Base-by-base conservation (phyloP, 441 rosid species). In the Gossypium schwendimanii region DNA sequence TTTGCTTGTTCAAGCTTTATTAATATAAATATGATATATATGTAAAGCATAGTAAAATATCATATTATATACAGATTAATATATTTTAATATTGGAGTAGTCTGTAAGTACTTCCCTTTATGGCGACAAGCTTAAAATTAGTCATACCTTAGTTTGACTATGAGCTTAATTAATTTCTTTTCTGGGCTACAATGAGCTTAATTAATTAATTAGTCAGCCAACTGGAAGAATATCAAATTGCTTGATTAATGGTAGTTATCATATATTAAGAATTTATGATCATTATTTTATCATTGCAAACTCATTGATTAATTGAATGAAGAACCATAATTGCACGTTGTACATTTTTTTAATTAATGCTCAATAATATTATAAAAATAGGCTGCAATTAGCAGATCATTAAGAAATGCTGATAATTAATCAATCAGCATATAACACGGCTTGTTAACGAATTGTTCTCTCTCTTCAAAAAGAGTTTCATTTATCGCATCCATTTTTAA, bases 371-470 rank as follows among this genome's bases (percentile, higher is more conserved):
- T 15, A 8, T 31, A 20, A 24, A 55, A 1, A 1, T 52, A 17
- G 14, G 2, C 41, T 53, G 14, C 59, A 18, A 23, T 17, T 68
- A 8, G 11, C 3, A 18, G 26, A 63, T 39, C 20, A 63, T 39
- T 39, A 18, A 39, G 3, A 45, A 21, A 45, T 12, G 28, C 10
- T 23, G 3, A 21, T 21, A 6, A 8, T 0, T 62, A 62, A 33
- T 62, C 49, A 2, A 24, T 53, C 3, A 3, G 4, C 26, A 21
- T 52, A 21, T 28, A 24, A 41, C 55, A 6, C 53, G 10, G 12
- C 41, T 65, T 14, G 7, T 65, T 68, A 8, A 28, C 55, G 64
- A 67, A 57, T 65, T 44, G 73, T 68, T 74, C 64, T 49, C 71
- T 53, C 33, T 0, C 15, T 28, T 4, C 6, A 28, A 28, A 28